Base-by-base conservation (phyloP, 441 rosid genomes). In the Euphorbia celastroides region DNA sequence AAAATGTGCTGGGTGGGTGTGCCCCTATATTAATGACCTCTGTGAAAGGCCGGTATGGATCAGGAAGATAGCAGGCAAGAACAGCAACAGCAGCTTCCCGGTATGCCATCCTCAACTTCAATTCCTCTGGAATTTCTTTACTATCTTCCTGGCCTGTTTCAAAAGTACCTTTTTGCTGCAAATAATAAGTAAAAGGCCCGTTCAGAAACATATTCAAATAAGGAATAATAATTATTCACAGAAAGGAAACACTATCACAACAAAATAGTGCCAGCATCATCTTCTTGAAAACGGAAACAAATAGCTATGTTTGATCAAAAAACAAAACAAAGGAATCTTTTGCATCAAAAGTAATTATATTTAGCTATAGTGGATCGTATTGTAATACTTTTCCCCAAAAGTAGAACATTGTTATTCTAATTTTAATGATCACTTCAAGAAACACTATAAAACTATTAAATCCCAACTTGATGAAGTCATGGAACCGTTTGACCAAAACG, bases 121-220 rank as follows among this genome's bases (percentile, higher is more conserved):
- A 31, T 68, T 93, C 99, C 75, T 86, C 91, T 9, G 99, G 94
- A 70, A 94, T 80, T 74, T 82, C 91, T 27, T 83, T 77, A 64
- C 91, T 88, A 69, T 94, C 99, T 80, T 94, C 99, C 83, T 88
- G 94, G 60, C 99, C 98, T 20, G 98, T 94, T 76, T 92, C 99
- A 82, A 88, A 94, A 55, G 99, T 94, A 9, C 97, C 99, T 77
- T 86, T 84, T 94, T 94, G 98, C 99, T 94, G 91, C 73, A 77
- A 25, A 12, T 72, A 71, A 68, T 31, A 57, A 28, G 74, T 26
- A 55, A 76, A 16, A 67, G 60, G 73, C 25, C 56, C 55, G 64
- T 58, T 57, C 30, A 70, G 66, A 44, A 76, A 70, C 59, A 64
- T n/a, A 46, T 48, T 26, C 46, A 7, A 56, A 17, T 28, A 58